Evolutionary conservation across 2,329 filamentous ascomycete species (phyloP), one percentile per base, ranked within the genome.

Genomic region (Bertia moriformis): DNA sequence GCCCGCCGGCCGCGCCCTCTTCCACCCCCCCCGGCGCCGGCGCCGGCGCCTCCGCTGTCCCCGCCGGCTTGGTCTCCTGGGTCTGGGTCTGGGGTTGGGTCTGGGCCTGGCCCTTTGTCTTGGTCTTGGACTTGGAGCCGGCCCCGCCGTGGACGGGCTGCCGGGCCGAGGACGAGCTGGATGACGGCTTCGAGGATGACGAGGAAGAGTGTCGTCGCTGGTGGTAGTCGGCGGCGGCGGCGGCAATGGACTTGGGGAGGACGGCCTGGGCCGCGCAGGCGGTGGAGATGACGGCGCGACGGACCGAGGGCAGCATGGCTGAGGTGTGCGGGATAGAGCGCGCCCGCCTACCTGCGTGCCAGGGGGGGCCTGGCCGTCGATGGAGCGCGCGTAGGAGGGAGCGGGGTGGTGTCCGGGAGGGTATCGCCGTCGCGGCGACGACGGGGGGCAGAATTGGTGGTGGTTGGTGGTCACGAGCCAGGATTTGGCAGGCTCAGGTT

Each of bases 131-230:
- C 5, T 63, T 61, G 50, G 67, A 61, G 32, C 60, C 62, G 37
- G 67, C 58, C 4, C n/a, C n/a, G n/a, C n/a, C n/a, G n/a, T 69
- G 52, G n/a, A 67, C 57, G 17, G 65, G 65, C 48, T 62, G 69
- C 19, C 69, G 58, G 7, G 67, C 71, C 48, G 69, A 71, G 44
- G 71, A 75, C n/a, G 72, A 70, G 53, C 76, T 77, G 22, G 72
- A 76, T 19, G 22, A 27, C 22, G 22, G 22, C 22, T 27, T 27
- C 22, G 22, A 27, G 7, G 22, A 27, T 7, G 22, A 27, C 22
- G 72, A 76, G 10, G 72, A 76, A n/a, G n/a, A n/a, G 49, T 63
- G 73, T 46, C 71, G 62, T 48, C 69, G 62, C 56, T 72, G 70
- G 47, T 68, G 67, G 43, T 55, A 48, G 41, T 57, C 51, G 38